A percentile compares a stretch with the other conserved stretches of the same genome.
Evolutionary conservation across 2,329 filamentous ascomycete species (phyloP).

Genomic region (Curvularia sp.): DNA sequence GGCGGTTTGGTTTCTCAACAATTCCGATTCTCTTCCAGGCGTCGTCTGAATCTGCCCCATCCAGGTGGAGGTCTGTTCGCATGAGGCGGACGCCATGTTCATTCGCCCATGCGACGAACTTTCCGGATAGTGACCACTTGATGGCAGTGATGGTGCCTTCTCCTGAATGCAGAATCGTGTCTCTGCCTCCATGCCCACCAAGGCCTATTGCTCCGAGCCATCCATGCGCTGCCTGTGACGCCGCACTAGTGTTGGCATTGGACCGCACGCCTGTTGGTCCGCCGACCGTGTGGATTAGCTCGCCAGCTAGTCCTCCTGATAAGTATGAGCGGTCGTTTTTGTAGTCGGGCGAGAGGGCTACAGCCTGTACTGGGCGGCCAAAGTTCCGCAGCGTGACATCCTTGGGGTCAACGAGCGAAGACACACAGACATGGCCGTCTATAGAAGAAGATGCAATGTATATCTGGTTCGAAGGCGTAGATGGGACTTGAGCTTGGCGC

Average conservation of each 20-base stretch:
- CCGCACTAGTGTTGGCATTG: conserved; percentile 88
- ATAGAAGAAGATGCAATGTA: conserved; percentile 93
- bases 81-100: conserved; percentile 98
- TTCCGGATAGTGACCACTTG: conserved; percentile 92
- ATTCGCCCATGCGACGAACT: conserved; percentile 93
- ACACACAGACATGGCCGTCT: conserved; percentile 93
- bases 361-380: conserved; percentile 87
- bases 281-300: conserved; percentile 83
- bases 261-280: conserved; percentile 78
- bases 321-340: conserved; percentile 88
- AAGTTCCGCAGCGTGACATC: conserved; percentile 95
- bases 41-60: conserved; percentile 76
- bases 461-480: conserved; percentile 86
- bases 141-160: conserved; percentile 91
- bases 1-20: conserved; percentile 83
- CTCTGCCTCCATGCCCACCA: conserved; percentile 78
- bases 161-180: conserved; percentile 86
- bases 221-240: conserved; percentile 81
- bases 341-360: conserved; percentile 94
- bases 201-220: conserved; percentile 92
- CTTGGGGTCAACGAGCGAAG: conserved; percentile 83
- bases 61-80: conserved; percentile 84
- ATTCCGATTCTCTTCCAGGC: conserved; percentile 96
- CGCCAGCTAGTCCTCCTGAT: conserved; percentile 87
- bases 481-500: conserved; percentile 68